Evolutionary conservation across 208 protist genomes (phyloP).

Genomic region (Acanthamoeba rhysodes): DNA sequence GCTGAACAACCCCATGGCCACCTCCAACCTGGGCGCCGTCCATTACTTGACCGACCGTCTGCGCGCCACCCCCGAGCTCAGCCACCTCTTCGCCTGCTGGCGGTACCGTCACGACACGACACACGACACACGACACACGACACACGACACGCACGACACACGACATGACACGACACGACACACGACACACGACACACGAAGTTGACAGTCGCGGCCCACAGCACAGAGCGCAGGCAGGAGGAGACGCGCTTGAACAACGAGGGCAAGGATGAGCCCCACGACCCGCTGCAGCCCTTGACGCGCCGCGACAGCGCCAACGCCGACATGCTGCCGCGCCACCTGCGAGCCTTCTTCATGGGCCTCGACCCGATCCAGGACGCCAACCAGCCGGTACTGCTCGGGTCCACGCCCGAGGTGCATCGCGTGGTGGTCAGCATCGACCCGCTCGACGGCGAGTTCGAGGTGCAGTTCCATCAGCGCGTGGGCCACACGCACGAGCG

Average conservation of each 20-base stretch:
- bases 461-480: constrained; percentile 66
- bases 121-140: neutral
- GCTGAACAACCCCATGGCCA: neutral
- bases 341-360: constrained; percentile 41
- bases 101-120: neutral
- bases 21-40: neutral
- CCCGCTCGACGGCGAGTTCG: neutral
- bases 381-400: neutral
- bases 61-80: neutral
- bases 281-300: neutral
- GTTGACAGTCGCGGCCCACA: neutral
- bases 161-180: neutral
- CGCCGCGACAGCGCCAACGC: neutral
- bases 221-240: neutral
- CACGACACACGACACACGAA: no score
- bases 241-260: neutral
- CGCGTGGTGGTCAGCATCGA: neutral
- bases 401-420: neutral
- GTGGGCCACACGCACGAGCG: neutral
- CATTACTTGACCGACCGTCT: neutral
- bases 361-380: constrained; percentile 44
- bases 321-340: neutral
- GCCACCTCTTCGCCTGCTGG: neutral
- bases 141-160: neutral
- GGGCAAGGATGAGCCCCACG: neutral